Percentiles rank a stretch among this genome's conserved stretches.
Conservation (phyloP, 1,284 basidiomycete genomes). For the Sphaerobolus stellatus region DNA sequence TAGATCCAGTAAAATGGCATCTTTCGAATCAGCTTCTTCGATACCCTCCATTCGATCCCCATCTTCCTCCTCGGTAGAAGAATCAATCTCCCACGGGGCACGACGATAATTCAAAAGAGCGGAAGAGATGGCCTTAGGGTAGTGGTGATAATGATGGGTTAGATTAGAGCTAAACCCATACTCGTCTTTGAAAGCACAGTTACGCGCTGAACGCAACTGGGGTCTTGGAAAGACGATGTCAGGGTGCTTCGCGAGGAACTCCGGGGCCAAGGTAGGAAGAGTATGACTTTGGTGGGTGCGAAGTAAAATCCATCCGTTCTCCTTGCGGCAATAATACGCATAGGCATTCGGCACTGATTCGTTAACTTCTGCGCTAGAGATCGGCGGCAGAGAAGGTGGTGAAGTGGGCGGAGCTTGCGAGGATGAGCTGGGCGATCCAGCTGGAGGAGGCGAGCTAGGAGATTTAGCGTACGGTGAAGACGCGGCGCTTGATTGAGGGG, state of each 20-base stretch:
- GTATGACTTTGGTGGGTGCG: constrained; percentile 62
- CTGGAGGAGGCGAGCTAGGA: constrained; percentile 18
- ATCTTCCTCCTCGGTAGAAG: constrained; percentile 32
- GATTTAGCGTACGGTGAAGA: no score
- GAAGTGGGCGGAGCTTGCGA: constrained; percentile 21
- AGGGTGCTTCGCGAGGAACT: constrained; percentile 44
- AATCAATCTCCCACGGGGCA: constrained; percentile 45
- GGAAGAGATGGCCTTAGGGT: constrained; percentile 64
- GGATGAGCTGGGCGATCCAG: constrained; percentile 27
- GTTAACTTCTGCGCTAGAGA: constrained; percentile 57
- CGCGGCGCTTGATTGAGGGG: no score
- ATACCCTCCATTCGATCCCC: constrained; percentile 24
- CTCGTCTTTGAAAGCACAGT: constrained; percentile 46
- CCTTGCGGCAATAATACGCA: constrained; percentile 74
- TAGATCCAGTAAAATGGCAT: constrained; percentile 63
- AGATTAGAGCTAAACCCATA: constrained; percentile 52
- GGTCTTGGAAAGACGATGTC: constrained; percentile 50
- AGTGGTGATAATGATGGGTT: constrained; percentile 78
- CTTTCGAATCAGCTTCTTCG: constrained; percentile 29
- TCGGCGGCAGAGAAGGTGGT: constrained; percentile 32
- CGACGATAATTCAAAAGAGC: constrained; percentile 63
- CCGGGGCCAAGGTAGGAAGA: constrained; percentile 56
- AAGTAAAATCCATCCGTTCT: constrained; percentile 77
- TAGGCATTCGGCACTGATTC: constrained; percentile 73
- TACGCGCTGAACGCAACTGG: constrained; percentile 51